Conservation (phyloP, 192 early-diverging fungal species). For the Dispira simplex region DNA sequence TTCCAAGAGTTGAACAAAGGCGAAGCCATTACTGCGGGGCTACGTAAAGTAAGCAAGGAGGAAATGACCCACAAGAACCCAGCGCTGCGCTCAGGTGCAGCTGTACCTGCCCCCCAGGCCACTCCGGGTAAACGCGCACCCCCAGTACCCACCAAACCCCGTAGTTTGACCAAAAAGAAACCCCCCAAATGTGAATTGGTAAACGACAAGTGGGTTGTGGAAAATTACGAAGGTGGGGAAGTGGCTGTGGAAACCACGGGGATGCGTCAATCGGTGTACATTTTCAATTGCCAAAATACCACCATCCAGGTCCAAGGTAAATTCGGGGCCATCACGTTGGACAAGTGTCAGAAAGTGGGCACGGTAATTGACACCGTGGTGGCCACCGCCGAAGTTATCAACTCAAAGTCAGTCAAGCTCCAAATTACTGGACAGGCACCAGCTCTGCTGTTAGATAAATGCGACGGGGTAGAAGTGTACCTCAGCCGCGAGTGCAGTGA, state of each 20-base stretch:
- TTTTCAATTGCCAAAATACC: slow-evolving; percentile 84
- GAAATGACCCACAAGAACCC: slow-evolving; percentile 99
- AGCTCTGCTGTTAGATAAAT: slow-evolving; percentile 81
- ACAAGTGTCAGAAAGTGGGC: slow-evolving; percentile 76
- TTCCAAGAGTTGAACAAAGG: slow-evolving; percentile 84
- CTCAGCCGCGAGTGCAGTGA: slow-evolving; percentile 58
- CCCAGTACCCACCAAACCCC: slow-evolving; percentile 35
- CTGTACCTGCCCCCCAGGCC: slow-evolving; percentile 23
- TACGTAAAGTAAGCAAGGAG: slow-evolving; percentile 85
- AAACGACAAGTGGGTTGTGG: slow-evolving; percentile 89
- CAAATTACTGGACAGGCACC: slow-evolving; percentile 75
- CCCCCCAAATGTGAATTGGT: slow-evolving; percentile 68
- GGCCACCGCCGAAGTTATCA: slow-evolving; percentile 75
- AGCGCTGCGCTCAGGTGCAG: slow-evolving; percentile 45
- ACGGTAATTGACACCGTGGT: slow-evolving; percentile 72
- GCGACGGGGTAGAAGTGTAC: slow-evolving; percentile 84
- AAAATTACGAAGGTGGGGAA: slow-evolving; percentile 49
- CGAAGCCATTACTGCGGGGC: slow-evolving; percentile 45
- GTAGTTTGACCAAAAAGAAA: slow-evolving; percentile 39
- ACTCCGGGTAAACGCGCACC: slow-evolving; percentile 18
- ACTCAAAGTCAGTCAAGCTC: slow-evolving; percentile 74
- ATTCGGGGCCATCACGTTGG: slow-evolving; percentile 78
- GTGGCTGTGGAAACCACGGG: slow-evolving; percentile 69
- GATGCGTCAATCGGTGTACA: slow-evolving; percentile 80
- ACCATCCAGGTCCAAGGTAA: slow-evolving; percentile 88